A percentile compares a stretch with the other conserved stretches of the same genome.
Evolutionary conservation across 495 filamentous ascomycete genomes (phyloP).

Genomic region (Darksidea phi): DNA sequence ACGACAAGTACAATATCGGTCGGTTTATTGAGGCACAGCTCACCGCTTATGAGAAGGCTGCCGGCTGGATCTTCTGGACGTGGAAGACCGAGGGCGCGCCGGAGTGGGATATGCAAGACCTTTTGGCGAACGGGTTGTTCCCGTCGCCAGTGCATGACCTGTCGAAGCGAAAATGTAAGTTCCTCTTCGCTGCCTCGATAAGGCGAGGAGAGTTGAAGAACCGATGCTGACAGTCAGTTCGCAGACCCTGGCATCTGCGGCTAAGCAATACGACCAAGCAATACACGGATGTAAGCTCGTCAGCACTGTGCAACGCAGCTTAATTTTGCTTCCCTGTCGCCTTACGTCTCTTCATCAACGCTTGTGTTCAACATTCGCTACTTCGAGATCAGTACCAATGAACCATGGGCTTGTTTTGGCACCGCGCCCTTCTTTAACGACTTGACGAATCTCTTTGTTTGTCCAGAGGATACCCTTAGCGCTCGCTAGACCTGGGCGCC

Average conservation of each 20-base stretch:
- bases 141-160: conserved; percentile 52
- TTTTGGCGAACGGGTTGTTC: conserved; percentile 59
- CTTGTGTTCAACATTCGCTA: too few relatives aligned
- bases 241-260: conserved; percentile 50
- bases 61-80: conserved; percentile 79
- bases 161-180: conserved; percentile 48
- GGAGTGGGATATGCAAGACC: conserved; percentile 80
- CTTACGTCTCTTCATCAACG: not conserved
- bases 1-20: conserved; percentile 58
- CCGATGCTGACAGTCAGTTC: not conserved
- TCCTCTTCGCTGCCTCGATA: not conserved
- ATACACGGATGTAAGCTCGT: not conserved
- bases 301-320: not conserved
- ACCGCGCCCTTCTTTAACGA: not conserved
- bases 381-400: not conserved
- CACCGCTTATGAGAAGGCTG: conserved; percentile 66
- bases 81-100: conserved; percentile 86
- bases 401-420: not conserved
- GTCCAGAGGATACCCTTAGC: not conserved
- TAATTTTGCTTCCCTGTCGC: not conserved
- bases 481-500: not conserved
- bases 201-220: not conserved
- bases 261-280: conserved; percentile 14
- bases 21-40: conserved; percentile 71
- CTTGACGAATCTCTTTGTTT: not conserved